Conservation (phyloP, 2,329 filamentous ascomycete species). For the Xylariaceae sp. region DNA sequence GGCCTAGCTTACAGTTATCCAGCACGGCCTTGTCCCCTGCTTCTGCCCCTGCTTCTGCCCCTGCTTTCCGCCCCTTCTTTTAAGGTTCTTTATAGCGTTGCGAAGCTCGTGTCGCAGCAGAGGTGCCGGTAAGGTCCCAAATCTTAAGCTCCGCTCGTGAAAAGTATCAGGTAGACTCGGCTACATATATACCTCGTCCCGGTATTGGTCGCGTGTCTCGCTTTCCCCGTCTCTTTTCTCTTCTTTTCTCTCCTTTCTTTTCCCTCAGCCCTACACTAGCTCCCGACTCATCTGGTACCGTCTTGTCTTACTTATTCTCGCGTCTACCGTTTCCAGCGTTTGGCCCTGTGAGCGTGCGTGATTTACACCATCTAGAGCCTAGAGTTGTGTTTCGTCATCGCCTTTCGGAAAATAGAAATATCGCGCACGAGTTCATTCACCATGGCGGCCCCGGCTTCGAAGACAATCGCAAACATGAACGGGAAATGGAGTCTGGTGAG, state of each 20-base stretch:
- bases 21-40: no score
- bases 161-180: no score
- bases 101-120: no score
- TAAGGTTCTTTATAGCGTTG: no score
- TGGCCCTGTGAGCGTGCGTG: neutral
- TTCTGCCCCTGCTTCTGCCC: no score
- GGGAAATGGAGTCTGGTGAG: constrained; percentile 68
- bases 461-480: constrained; percentile 63
- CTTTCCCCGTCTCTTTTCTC: neutral
- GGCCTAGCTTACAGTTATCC: no score
- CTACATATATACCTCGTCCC: no score
- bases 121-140: no score
- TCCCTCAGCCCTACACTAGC: neutral
- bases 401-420: neutral
- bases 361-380: neutral
- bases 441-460: constrained; percentile 68
- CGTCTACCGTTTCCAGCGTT: neutral
- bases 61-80: no score
- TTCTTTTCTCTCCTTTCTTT: neutral
- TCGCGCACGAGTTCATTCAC: constrained; percentile 1
- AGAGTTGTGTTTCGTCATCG: neutral
- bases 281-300: neutral
- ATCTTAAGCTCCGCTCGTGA: no score
- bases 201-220: no score
- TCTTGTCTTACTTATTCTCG: neutral